Evolutionary conservation across 768 basidiomycete genomes (phyloP).

Genomic region (Boletus sensibilis): DNA sequence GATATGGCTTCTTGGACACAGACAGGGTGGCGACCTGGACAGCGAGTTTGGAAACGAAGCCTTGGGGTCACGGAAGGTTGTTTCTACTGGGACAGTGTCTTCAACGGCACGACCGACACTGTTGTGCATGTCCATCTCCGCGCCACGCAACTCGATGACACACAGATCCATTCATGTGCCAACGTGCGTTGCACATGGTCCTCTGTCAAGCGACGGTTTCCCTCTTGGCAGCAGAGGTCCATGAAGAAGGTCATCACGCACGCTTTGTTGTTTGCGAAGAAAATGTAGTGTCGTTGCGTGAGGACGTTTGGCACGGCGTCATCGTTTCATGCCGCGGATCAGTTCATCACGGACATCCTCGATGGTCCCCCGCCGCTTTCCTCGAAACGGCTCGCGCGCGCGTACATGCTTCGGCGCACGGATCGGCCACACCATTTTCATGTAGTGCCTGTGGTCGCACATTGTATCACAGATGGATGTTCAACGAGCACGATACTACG

Average conservation of each 20-base stretch:
- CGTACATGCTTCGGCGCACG: constrained; percentile 38
- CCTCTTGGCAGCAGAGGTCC: constrained; percentile 46
- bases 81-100: constrained; percentile 42
- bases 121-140: constrained; percentile 39
- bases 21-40: background rate
- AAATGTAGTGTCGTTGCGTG: background rate
- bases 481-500: constrained; percentile 42
- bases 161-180: too few relatives aligned
- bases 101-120: constrained; percentile 45
- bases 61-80: constrained; percentile 40
- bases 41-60: constrained; percentile 19
- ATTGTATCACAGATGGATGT: constrained; percentile 52
- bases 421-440: constrained; percentile 41
- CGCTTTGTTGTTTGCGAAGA: constrained; percentile 2
- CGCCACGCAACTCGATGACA: constrained; percentile 10
- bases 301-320: constrained; percentile 31
- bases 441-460: constrained; percentile 45
- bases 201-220: constrained; percentile 42
- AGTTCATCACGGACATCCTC: constrained; percentile 32
- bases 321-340: constrained; percentile 36
- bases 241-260: constrained; percentile 28
- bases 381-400: constrained; percentile 19
- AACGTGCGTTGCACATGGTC: constrained; percentile 36
- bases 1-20: too few relatives aligned
- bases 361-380: constrained; percentile 38